phyloP scores from a whole-genome alignment of 2,329 filamentous ascomycete genomes.

The Alternaria brassicicola region DNA sequence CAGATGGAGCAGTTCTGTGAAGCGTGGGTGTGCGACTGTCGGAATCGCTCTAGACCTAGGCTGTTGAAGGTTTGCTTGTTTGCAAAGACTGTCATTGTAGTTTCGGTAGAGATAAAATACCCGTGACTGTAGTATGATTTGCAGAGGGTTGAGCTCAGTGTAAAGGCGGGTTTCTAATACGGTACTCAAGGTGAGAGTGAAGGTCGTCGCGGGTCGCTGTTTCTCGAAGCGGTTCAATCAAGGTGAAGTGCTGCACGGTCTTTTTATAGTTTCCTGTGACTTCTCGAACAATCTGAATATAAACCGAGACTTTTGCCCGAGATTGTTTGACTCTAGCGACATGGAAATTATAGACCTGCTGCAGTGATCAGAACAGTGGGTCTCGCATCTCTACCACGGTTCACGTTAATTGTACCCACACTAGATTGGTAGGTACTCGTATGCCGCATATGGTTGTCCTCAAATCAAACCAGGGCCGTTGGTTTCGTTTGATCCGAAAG shows the following conservation, averaged over 20 bases:
- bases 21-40: constrained; percentile 11
- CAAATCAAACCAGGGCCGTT: not conserved
- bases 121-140: not conserved
- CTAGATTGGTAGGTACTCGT: not conserved
- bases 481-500: not conserved
- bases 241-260: not conserved
- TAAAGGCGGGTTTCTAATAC: not conserved
- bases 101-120: not conserved
- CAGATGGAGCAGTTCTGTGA: constrained; percentile 29
- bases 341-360: not conserved
- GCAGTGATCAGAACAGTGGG: not conserved
- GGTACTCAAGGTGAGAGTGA: not conserved
- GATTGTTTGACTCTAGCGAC: not conserved
- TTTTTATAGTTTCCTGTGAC: not conserved
- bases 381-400: not conserved
- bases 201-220: not conserved
- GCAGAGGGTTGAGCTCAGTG: not conserved
- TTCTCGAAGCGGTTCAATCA: not conserved
- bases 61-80: constrained; percentile 18
- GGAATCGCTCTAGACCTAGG: constrained; percentile 16
- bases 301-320: not conserved
- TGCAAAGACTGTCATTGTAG: constrained; percentile 21
- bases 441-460: not conserved
- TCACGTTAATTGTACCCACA: not conserved
- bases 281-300: not conserved